phyloP scores from a whole-genome alignment of 176 grass and related monocot genomes.

The Eleusine coracana region DNA sequence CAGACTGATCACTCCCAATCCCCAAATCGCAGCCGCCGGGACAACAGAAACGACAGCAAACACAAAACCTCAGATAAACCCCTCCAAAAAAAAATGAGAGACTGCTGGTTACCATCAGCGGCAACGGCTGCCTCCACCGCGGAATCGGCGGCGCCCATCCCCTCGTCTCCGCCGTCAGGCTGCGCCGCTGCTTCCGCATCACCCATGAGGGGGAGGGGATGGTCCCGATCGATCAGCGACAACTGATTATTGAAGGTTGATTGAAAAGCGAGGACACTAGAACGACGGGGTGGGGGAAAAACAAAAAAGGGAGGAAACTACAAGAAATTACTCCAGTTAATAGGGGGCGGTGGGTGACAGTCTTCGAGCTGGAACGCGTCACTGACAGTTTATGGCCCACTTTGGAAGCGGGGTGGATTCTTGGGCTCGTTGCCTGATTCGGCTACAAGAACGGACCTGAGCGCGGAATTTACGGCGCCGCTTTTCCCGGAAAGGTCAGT shows the following conservation, averaged over 20 bases:
- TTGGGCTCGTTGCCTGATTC: neutral
- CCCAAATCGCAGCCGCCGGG: neutral
- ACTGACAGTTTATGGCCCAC: neutral
- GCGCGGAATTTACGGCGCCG: no score
- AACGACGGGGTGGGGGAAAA: neutral
- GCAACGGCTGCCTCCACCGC: neutral
- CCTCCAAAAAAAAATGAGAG: neutral
- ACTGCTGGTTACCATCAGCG: constrained; percentile 25
- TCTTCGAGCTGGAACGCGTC: neutral
- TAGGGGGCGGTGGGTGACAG: neutral
- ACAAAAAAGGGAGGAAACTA: neutral
- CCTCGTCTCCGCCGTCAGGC: neutral
- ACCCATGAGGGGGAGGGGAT: neutral
- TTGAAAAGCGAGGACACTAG: neutral
- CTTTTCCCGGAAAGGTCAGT: no score
- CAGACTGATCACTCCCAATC: neutral
- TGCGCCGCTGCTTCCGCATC: neutral
- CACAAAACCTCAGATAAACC: neutral
- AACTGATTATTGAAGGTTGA: neutral
- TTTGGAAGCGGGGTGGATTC: neutral
- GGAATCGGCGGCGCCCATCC: neutral
- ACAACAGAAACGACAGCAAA: neutral
- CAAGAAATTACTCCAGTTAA: neutral
- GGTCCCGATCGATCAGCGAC: neutral
- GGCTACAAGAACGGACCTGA: no score